phyloP scores from a whole-genome alignment of 805 yeast species.

The Lipomyces mesembrius region DNA sequence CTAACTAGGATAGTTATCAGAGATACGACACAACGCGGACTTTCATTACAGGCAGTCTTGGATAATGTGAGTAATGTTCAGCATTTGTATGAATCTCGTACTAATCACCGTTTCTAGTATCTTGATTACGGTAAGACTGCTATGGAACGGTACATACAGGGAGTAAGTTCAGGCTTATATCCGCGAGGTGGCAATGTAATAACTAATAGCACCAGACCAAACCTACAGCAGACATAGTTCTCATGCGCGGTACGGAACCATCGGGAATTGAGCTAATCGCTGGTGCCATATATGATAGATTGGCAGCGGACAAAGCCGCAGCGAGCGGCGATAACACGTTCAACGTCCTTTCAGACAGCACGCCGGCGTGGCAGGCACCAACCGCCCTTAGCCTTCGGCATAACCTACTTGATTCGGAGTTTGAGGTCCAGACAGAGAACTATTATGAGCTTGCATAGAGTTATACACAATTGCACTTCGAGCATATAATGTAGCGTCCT shows the following conservation, averaged over 20 bases:
- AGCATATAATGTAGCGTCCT: neutral
- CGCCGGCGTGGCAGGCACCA: constrained; percentile 16
- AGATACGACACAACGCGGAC: constrained; percentile 25
- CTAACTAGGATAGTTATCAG: constrained; percentile 17
- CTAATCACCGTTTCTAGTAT: constrained; percentile 46
- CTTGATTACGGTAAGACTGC: constrained; percentile 65
- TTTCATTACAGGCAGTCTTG: constrained; percentile 20
- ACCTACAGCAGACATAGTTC: constrained; percentile 71
- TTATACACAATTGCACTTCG: neutral
- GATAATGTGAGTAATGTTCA: constrained; percentile 19
- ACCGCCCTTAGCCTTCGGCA: neutral
- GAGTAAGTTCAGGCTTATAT: constrained; percentile 13
- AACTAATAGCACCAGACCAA: constrained; percentile 52
- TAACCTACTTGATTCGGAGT: constrained; percentile 21
- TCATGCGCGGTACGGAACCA: constrained; percentile 71
- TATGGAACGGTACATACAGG: constrained; percentile 62
- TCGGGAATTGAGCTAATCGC: constrained; percentile 64
- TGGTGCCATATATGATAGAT: constrained; percentile 58
- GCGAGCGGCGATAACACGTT: neutral
- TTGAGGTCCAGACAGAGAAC: constrained; percentile 21
- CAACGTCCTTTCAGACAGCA: neutral
- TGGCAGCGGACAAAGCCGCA: constrained; percentile 10
- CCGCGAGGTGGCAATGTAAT: neutral
- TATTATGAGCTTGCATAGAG: constrained; percentile 29
- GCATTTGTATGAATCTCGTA: neutral